Evolutionary conservation across 2,329 filamentous ascomycete genomes (phyloP), one percentile per base, ranked within the genome.

Genomic region (Ceratocystiopsis sp.): DNA sequence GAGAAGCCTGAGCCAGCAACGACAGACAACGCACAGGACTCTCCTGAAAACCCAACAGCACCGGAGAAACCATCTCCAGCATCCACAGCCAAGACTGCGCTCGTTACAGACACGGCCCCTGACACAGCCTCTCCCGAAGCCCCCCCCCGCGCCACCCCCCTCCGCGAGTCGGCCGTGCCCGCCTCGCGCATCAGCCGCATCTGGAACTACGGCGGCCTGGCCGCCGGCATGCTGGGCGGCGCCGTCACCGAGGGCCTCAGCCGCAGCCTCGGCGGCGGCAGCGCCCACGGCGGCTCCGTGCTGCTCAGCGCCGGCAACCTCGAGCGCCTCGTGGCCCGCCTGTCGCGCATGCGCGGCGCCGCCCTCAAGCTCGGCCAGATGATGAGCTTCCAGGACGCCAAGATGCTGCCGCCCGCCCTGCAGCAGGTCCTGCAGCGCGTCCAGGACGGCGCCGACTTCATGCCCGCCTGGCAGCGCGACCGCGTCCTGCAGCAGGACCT

Each of bases 311-410:
- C 84, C 7, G 78, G 69, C 11, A 98, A 98, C 55, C 86, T 96
- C 73, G 87, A 96, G 57, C 75, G 93, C 40, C 71, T 98, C 10
- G 91, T 98, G 2, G 71, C 84, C 6, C 95, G 93, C 60, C 71
- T 98, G 3, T 96, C 89, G 3, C 81, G 84, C 18, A 98, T 98
- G 91, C 77, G 91, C 54, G 91, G 91, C 35, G 93, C 91, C 7
- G 91, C 91, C n/a, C 67, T 98, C 37, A 98, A 98, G 64, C 64
- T 98, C 21, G 93, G 91, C 1, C 91, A 98, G 64, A 91, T 96
- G 82, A 81, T 98, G 69, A 95, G 86, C 59, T 91, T 98, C 56
- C 91, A 98, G 66, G 91, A 98, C 62, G 78, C 84, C 35, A 96
- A 94, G 60, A 86, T 95, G 77, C 73, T 98, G 11, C 91, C 91